Conservation (phyloP, 2,329 filamentous ascomycete species). For the Sporothrix sp. region DNA sequence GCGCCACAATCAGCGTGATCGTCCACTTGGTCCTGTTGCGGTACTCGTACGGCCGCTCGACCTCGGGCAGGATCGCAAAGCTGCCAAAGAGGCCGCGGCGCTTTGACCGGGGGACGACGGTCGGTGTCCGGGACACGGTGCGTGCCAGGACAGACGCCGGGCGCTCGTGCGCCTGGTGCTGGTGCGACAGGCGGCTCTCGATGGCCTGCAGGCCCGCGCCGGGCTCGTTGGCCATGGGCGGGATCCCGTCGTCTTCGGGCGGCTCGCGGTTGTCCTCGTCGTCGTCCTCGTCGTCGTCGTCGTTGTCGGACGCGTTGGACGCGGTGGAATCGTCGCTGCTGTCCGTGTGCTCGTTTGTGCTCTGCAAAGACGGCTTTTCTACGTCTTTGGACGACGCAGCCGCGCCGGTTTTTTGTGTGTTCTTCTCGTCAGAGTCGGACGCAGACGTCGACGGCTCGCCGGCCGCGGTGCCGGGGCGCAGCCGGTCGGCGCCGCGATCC, state of each 20-base stretch:
- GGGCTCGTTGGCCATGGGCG: slow-evolving; percentile 14
- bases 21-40: slow-evolving; percentile 68
- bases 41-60: slow-evolving; percentile 68
- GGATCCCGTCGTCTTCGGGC: slow-evolving; percentile 10
- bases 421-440: neutral
- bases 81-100: slow-evolving; percentile 65
- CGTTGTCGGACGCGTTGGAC: neutral
- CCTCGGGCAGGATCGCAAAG: slow-evolving; percentile 60
- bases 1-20: slow-evolving; percentile 66
- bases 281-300: neutral
- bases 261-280: slow-evolving; percentile 2
- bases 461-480: neutral
- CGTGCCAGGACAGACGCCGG: slow-evolving; percentile 20
- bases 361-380: no score
- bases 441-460: neutral
- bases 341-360: neutral
- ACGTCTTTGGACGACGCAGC: neutral
- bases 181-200: slow-evolving; percentile 11
- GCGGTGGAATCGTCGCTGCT: neutral
- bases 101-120: slow-evolving; percentile 34
- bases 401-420: neutral
- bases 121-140: slow-evolving; percentile 25
- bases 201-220: slow-evolving; percentile 16
- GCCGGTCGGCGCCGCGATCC: neutral
- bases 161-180: neutral